These are phyloP conservation scores for Corymbia maculata DNA, from an alignment of 345 rosid genomes.

Conservation along the genomic window DNA sequence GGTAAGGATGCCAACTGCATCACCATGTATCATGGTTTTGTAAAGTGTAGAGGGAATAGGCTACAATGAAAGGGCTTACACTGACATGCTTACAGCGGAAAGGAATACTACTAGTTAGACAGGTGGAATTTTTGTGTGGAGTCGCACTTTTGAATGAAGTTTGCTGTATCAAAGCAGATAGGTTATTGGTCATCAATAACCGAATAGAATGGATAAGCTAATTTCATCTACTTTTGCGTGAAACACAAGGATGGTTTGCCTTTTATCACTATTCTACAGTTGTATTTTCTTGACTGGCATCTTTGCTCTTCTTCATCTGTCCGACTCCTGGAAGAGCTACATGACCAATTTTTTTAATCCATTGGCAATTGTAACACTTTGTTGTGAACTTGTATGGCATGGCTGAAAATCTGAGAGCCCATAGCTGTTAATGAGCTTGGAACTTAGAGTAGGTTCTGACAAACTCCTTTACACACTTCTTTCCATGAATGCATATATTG, in stretches of 20 bases:
- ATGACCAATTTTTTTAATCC: neutral
- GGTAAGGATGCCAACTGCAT: neutral
- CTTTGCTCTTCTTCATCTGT: neutral
- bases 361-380: neutral
- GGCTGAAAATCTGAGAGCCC: neutral
- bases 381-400: neutral
- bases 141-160: neutral
- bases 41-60: neutral
- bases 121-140: neutral
- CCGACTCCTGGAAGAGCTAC: neutral
- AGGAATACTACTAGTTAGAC: neutral
- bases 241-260: neutral
- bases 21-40: neutral
- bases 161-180: neutral
- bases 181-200: neutral
- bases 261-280: neutral
- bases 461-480: neutral
- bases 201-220: neutral
- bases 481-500: neutral
- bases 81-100: neutral
- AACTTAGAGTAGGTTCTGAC: slow-evolving; percentile 1
- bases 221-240: neutral
- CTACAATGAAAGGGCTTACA: neutral
- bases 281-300: neutral
- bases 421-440: neutral